Conservation (phyloP, 805 yeast genomes). For the Ogataea chonburiensis region DNA sequence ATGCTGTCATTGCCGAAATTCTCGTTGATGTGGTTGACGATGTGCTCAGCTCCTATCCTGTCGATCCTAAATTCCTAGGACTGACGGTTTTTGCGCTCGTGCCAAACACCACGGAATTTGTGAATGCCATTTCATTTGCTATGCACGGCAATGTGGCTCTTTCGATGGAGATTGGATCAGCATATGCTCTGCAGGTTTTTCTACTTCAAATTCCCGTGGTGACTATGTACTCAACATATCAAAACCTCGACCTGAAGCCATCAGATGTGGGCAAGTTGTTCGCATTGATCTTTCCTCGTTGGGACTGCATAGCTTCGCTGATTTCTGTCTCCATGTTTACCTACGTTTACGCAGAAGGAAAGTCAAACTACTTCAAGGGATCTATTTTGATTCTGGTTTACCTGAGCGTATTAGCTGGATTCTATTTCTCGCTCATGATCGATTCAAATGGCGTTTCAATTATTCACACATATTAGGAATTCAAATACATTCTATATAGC, state of each 20-base stretch:
- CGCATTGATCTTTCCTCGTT: constrained; percentile 85
- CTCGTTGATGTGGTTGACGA: constrained; percentile 90
- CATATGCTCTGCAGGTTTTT: constrained; percentile 95
- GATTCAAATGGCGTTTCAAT: constrained; percentile 25
- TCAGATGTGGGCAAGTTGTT: constrained; percentile 49
- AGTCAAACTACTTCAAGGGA: constrained; percentile 94
- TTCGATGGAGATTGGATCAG: constrained; percentile 97
- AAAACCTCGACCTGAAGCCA: constrained; percentile 33
- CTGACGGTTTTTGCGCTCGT: constrained; percentile 93
- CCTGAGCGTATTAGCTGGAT: constrained; percentile 73
- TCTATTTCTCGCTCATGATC: constrained; percentile 58
- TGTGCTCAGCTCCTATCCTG: constrained; percentile 73
- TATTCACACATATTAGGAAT: constrained; percentile 2
- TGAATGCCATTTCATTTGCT: constrained; percentile 96
- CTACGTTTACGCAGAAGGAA: constrained; percentile 94
- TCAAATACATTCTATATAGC: constrained; percentile 1
- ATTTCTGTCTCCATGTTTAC: constrained; percentile 87
- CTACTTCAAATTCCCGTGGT: constrained; percentile 89
- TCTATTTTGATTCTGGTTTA: constrained; percentile 80
- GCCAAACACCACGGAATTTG: constrained; percentile 95
- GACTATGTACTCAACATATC: constrained; percentile 69
- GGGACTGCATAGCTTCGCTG: constrained; percentile 89
- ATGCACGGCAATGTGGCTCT: constrained; percentile 93
- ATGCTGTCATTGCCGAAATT: constrained; percentile 93
- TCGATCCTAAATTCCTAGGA: constrained; percentile 88